Evolutionary conservation across 371 early-diverging fungal genomes (phyloP), one percentile per base, ranked within the genome.

Genomic region (Dinochytrium kinnereticum): DNA sequence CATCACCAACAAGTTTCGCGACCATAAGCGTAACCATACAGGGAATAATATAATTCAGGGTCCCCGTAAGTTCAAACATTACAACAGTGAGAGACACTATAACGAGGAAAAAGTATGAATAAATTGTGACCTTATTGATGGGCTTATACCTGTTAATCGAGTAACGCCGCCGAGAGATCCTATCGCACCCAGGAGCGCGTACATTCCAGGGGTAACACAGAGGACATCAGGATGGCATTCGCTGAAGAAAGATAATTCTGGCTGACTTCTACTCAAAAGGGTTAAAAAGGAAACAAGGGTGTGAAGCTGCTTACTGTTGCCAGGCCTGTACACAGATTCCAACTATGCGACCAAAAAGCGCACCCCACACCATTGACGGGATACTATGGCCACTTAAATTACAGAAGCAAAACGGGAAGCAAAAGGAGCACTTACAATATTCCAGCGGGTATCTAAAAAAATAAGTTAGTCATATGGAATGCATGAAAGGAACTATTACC

Each of bases 41-140:
- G 1, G 96, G 97, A 49, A 96, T 81, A 68, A 96, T 92, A 75
- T 96, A 96, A 33, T 90, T 91, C 28, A 96, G 82, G 0, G 95
- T 92, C 39, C 96, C 96, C 0, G 98, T 97, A 50, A 98, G 84
- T 81, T 98, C 98, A 85, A 96, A 96, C 93, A 97, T 93, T 75
- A 97, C 94, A 38, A 96, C 96, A 33, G 93, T 94, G 26, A 97
- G 81, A 0, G 96, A 94, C 2, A 97, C 94, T 55, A 73, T 21
- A 75, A 38, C n/a, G n/a, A n/a, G n/a, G n/a, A n/a, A n/a, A n/a
- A n/a, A n/a, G n/a, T n/a, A n/a, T n/a, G n/a, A 26, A 33, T 70
- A 15, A 94, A 78, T 1, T 93, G 92, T 1, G 94, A 92, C 33
- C 33, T 37, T 26, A 17, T 55, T 34, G 31, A n/a, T 51, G 0